phyloP scores from a whole-genome alignment of 164 flowering plant genomes.

The Brasenia schreberi region DNA sequence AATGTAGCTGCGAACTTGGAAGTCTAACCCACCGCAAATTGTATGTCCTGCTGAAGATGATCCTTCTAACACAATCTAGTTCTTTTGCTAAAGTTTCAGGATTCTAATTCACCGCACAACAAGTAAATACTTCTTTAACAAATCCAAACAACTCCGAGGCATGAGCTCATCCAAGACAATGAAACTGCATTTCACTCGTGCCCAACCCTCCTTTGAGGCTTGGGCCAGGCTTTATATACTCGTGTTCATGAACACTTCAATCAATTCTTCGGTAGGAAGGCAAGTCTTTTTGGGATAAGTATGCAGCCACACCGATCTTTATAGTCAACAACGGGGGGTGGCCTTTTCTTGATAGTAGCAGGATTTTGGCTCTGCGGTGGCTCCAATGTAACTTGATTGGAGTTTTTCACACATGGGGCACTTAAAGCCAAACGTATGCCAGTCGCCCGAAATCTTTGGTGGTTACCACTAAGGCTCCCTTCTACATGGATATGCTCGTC shows the following conservation, averaged over 20 bases:
- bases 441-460: constrained; percentile 79
- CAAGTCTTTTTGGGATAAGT: constrained; percentile 28
- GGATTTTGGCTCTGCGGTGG: constrained; percentile 38
- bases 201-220: constrained; percentile 56
- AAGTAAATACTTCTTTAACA: constrained; percentile 70
- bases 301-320: constrained; percentile 46
- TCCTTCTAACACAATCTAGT: constrained; percentile 77
- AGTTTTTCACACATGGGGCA: constrained; percentile 26
- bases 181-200: constrained; percentile 62
- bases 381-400: constrained; percentile 22
- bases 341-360: constrained; percentile 15
- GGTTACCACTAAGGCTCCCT: constrained; percentile 57
- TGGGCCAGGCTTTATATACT: constrained; percentile 62
- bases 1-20: no score
- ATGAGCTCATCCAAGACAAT: constrained; percentile 89
- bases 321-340: constrained; percentile 62
- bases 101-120: constrained; percentile 75
- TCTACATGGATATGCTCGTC: constrained; percentile 79
- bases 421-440: constrained; percentile 73
- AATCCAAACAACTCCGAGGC: constrained; percentile 95
- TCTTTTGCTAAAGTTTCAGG: constrained; percentile 56
- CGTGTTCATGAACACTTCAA: constrained; percentile 60
- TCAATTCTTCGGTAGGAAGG: constrained; percentile 36
- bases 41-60: no score
- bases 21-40: no score